Base-by-base conservation (phyloP, 1,284 basidiomycete genomes). In the Phylloboletellus chloephorus region DNA sequence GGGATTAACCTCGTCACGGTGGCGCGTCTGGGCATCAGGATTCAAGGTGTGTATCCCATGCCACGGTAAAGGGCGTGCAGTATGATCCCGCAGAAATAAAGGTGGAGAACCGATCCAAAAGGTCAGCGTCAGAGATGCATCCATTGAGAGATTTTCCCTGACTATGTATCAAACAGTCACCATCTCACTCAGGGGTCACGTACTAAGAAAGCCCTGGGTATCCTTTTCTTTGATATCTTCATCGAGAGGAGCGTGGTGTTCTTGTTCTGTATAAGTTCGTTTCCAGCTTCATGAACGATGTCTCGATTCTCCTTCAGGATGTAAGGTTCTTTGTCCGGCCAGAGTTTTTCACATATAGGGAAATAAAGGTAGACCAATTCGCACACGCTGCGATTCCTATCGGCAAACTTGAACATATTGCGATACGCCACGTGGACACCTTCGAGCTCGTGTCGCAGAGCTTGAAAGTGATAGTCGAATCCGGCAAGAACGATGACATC, bases 31-130 rank as follows among this genome's bases (percentile, higher is more conserved):
- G 8, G 74, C 54, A 4, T 67, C 61, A 1, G 68, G 69, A 45
- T 77, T 51, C 6, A 59, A 69, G 64, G 52, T 76, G 67, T 1
- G 80, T 59, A 37, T 70, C 72, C 73, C 74, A 81, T 4, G 73
- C 60, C 35, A 76, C 63, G 29, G 73, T 69, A 4, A 78, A 61
- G 2, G 72, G 65, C 15, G 76, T 73, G 1, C 76, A 72, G 51
- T 82, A 79, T 19, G 73, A 69, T 6, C 74, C 74, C 4, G 68
- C 73, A 33, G 75, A 70, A 39, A 77, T 63, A 52, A 77, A 71
- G 25, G 72, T 72, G 11, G 71, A 71, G 41, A 75, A 67, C 54
- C 76, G 74, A 46, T 74, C 72, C 4, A 76, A 61, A 16, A 76
- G 60, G 36, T 72, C 71, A 22, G 61, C 44, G 43, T 76, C 74